These are phyloP conservation scores for Tetrapyrgos nigripes DNA, from an alignment of 1,284 basidiomycete genomes.

Conservation along the genomic window DNA sequence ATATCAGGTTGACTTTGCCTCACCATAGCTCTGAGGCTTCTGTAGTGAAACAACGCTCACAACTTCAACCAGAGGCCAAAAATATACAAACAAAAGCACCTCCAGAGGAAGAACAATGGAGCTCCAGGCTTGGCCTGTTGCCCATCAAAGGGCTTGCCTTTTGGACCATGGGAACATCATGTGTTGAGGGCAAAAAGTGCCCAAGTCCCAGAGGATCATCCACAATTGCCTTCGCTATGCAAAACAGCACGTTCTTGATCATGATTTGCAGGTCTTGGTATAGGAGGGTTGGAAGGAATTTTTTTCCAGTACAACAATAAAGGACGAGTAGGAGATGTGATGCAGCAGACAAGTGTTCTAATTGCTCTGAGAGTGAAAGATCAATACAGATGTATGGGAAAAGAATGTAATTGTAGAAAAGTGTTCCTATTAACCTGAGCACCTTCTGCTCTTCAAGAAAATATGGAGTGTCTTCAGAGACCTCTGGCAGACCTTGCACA, in stretches of 20 bases:
- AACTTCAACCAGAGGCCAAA: too few species aligned
- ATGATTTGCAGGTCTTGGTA: constrained; percentile 42
- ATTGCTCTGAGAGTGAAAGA: constrained; percentile 39
- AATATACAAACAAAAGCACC: too few species aligned
- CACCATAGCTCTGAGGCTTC: too few species aligned
- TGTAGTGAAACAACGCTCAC: too few species aligned
- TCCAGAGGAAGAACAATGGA: too few species aligned
- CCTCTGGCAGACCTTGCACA: constrained; percentile 22
- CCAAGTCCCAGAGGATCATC: too few species aligned
- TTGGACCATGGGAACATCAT: too few species aligned
- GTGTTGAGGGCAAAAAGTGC: too few species aligned
- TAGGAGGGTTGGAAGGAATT: constrained; percentile 35
- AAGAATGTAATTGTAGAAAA: constrained; percentile 26
- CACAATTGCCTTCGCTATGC: constrained; percentile 42
- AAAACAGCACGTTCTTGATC: constrained; percentile 41
- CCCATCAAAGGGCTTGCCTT: too few species aligned
- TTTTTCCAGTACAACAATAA: constrained; percentile 23
- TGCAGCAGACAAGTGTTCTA: constrained; percentile 39
- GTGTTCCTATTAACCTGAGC: constrained; percentile 29
- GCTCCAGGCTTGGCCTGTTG: too few species aligned
- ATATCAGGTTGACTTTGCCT: too few species aligned
- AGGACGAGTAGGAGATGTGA: constrained; percentile 36
- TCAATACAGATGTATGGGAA: too few species aligned
- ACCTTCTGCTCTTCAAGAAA: constrained; percentile 23
- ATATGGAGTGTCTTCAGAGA: constrained; percentile 17